Conservation (phyloP, 768 basidiomycete species). For the Chiua virens region DNA sequence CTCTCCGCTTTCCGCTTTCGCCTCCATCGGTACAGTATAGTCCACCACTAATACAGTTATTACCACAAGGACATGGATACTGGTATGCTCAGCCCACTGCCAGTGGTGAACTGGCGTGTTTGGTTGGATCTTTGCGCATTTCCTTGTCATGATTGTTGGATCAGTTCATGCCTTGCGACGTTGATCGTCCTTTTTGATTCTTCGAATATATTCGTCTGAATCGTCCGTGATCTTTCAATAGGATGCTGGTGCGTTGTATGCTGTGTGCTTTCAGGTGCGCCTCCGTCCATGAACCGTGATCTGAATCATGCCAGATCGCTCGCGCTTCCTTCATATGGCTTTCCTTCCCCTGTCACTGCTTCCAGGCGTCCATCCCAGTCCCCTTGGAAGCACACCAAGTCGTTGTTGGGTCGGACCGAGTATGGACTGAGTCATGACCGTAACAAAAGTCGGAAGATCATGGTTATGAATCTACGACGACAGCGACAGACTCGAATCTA, state of each 20-base stretch:
- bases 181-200: neutral
- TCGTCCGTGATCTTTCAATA: neutral
- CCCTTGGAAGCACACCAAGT: neutral
- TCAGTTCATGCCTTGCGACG: conserved; percentile 2
- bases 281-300: conserved; percentile 12
- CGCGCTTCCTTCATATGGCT: conserved; percentile 1
- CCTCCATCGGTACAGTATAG: conserved; percentile 9
- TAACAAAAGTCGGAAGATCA: conserved; percentile 24
- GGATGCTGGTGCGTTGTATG: conserved; percentile 11
- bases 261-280: conserved; percentile 12
- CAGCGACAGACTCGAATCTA: conserved; percentile 27
- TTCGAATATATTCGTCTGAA: neutral
- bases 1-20: conserved; percentile 14
- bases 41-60: conserved; percentile 11
- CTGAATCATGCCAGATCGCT: conserved; percentile 2
- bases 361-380: neutral
- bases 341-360: conserved; percentile 1
- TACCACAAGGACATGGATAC: conserved; percentile 21
- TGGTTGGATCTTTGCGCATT: neutral
- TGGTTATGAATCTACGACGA: conserved; percentile 27
- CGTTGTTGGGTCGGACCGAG: conserved; percentile 5
- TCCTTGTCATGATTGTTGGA: neutral
- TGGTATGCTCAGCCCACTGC: conserved; percentile 18
- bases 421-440: conserved; percentile 5
- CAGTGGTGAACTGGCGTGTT: conserved; percentile 20